Evolutionary conservation across 345 rosid genomes (phyloP).

Genomic region (Gossypium turneri): DNA sequence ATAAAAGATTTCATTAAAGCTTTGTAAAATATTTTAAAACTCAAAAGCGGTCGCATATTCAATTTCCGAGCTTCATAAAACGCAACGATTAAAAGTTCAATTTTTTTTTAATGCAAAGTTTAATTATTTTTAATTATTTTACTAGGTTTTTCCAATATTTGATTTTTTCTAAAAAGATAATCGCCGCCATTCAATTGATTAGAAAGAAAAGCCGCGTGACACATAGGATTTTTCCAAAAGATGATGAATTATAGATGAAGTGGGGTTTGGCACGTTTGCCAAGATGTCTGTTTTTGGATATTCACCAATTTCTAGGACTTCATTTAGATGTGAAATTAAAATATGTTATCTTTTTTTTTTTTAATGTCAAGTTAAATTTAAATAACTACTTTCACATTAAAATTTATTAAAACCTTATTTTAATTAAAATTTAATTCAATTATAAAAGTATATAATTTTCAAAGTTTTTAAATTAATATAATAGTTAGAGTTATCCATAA

Average conservation of each 20-base stretch:
- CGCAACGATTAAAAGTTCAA: too few relatives aligned
- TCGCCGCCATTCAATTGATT: not conserved
- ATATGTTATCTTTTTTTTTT: not conserved
- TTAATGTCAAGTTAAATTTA: too few relatives aligned
- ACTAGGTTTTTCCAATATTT: not conserved
- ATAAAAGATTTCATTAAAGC: too few relatives aligned
- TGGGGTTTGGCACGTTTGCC: conserved; percentile 4
- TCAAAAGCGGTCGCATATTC: too few relatives aligned
- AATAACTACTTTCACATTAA: too few relatives aligned
- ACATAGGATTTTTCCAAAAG: not conserved
- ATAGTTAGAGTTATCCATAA: too few relatives aligned
- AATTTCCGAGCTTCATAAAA: too few relatives aligned
- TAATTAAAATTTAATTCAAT: too few relatives aligned
- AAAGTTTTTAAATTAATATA: too few relatives aligned
- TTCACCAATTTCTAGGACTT: not conserved
- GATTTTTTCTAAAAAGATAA: not conserved
- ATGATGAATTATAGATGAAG: not conserved
- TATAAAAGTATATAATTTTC: too few relatives aligned
- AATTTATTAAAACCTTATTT: too few relatives aligned
- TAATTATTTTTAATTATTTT: not conserved
- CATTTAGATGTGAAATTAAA: not conserved
- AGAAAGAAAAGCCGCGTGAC: not conserved
- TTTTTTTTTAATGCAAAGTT: not conserved
- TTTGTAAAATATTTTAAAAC: too few relatives aligned
- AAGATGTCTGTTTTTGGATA: not conserved